Conservation (phyloP, 805 yeast genomes). For the Starmerella stigmatis region DNA sequence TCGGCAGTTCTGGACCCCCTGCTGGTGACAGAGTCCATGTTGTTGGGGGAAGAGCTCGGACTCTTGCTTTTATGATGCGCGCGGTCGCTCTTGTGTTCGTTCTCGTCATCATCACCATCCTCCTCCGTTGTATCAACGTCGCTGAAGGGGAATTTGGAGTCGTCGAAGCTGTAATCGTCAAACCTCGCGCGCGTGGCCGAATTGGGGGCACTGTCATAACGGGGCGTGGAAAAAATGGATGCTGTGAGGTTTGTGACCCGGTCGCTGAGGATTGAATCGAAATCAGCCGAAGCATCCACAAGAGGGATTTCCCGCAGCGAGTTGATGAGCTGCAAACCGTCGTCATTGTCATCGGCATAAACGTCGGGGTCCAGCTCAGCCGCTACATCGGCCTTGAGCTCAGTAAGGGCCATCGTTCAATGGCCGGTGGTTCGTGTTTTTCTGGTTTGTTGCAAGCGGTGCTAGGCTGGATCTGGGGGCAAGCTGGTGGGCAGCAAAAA, state of each 20-base stretch:
- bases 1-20: not conserved
- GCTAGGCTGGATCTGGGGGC: too few relatives aligned
- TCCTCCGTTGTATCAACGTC: conserved; percentile 4
- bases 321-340: conserved; percentile 14
- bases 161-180: not conserved
- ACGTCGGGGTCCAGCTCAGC: not conserved
- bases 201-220: not conserved
- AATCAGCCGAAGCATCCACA: conserved; percentile 21
- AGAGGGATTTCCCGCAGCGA: conserved; percentile 25
- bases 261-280: conserved; percentile 11
- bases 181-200: not conserved
- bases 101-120: not conserved
- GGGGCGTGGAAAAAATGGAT: conserved; percentile 11
- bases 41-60: too few relatives aligned
- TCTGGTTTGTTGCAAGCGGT: too few relatives aligned
- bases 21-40: not conserved
- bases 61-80: too few relatives aligned
- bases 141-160: conserved; percentile 2
- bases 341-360: not conserved
- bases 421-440: not conserved
- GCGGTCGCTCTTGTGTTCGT: not conserved
- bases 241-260: conserved; percentile 1
- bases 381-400: not conserved
- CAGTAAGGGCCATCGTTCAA: not conserved
- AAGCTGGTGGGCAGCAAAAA: not conserved